Conservation (phyloP, 768 basidiomycete genomes). For the Phlebiopsis gigantea region DNA sequence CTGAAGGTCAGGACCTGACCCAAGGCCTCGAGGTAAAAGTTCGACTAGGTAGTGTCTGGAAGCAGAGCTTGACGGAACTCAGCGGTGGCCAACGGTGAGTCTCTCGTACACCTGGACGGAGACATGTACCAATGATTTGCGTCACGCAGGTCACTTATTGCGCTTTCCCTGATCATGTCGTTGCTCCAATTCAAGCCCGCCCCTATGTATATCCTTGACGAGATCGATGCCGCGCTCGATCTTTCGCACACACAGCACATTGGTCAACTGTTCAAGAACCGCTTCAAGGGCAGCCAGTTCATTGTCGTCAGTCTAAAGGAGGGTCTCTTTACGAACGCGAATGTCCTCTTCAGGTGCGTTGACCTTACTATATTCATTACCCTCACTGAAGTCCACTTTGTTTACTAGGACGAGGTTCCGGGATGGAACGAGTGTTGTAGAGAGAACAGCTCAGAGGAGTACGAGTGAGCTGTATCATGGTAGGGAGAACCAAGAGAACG, state of each 20-base stretch:
- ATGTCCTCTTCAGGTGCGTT: slow-evolving; percentile 75
- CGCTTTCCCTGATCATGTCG: slow-evolving; percentile 96
- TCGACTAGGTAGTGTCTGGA: slow-evolving; percentile 92
- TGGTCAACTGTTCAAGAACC: slow-evolving; percentile 92
- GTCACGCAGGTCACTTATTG: slow-evolving; percentile 80
- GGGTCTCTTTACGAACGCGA: slow-evolving; percentile 95
- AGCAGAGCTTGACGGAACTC: slow-evolving; percentile 93
- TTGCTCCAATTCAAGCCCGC: slow-evolving; percentile 99
- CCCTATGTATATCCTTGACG: slow-evolving; percentile 98
- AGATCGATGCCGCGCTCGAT: slow-evolving; percentile 97
- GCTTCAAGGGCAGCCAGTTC: slow-evolving; percentile 98
- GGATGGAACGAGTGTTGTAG: slow-evolving; percentile 90
- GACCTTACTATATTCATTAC: not conserved
- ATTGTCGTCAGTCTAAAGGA: slow-evolving; percentile 97
- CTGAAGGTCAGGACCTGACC: slow-evolving; percentile 90
- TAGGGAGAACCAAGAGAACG: not conserved
- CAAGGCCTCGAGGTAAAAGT: slow-evolving; percentile 98
- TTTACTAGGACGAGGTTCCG: slow-evolving; percentile 68
- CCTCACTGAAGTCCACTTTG: not conserved
- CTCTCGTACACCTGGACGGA: not conserved
- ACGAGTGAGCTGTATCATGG: slow-evolving; percentile 36
- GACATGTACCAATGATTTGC: not conserved
- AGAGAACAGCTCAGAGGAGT: slow-evolving; percentile 69
- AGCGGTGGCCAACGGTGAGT: slow-evolving; percentile 91
- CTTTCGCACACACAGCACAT: slow-evolving; percentile 96